phyloP scores from a whole-genome alignment of 495 filamentous ascomycete genomes.

The Xylaria cubensis region DNA sequence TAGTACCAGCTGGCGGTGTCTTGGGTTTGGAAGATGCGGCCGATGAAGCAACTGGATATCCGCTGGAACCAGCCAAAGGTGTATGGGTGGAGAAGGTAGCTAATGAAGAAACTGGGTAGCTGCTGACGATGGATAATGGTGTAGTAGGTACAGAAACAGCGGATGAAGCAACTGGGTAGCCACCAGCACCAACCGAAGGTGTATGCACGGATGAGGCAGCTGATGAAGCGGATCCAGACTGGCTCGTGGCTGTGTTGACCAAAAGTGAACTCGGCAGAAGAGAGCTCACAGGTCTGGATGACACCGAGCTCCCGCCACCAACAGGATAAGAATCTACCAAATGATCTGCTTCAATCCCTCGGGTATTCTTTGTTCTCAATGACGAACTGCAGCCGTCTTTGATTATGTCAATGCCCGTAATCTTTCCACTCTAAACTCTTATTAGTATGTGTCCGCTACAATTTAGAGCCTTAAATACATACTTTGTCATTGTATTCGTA shows the following conservation, averaged over 20 bases:
- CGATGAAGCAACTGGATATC: slow-evolving; percentile 11
- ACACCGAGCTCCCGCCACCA: background rate
- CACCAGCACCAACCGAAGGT: slow-evolving; percentile 4
- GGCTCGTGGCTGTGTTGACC: background rate
- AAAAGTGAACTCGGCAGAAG: background rate
- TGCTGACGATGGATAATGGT: background rate
- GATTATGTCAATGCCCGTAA: slow-evolving; percentile 35
- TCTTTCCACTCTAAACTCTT: slow-evolving; percentile 35
- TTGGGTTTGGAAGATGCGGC: background rate
- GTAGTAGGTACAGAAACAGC: slow-evolving; percentile 11
- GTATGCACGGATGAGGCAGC: background rate
- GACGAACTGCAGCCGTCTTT: slow-evolving; percentile 30
- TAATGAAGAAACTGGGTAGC: slow-evolving; percentile 19
- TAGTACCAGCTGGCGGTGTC: background rate
- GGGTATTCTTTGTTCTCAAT: slow-evolving; percentile 8
- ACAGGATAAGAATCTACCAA: background rate
- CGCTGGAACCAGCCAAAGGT: background rate
- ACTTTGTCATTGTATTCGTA: slow-evolving; percentile 41
- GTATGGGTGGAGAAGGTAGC: background rate
- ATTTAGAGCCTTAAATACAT: slow-evolving; percentile 17
- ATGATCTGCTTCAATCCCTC: background rate
- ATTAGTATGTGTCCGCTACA: slow-evolving; percentile 25
- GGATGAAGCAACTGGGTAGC: slow-evolving; percentile 22
- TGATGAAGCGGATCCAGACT: slow-evolving; percentile 9
- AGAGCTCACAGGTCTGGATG: background rate